Percentiles rank a stretch among this genome's conserved stretches.
These are phyloP conservation scores for Ceratobasidium papillatum DNA, from an alignment of 1,284 basidiomycete genomes.

Conservation along the genomic window DNA sequence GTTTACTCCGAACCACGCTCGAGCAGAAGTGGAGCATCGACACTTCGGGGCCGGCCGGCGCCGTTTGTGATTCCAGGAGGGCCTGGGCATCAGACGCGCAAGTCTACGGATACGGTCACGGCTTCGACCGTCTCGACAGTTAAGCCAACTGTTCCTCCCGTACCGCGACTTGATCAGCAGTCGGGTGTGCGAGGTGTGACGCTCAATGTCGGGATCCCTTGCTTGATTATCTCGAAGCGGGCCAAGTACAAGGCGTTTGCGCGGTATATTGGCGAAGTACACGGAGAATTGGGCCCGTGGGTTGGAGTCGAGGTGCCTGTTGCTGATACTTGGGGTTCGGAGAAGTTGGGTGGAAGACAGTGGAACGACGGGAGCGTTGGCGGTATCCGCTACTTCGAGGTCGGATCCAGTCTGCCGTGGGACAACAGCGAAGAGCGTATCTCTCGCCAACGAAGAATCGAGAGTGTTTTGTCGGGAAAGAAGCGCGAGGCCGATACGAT, in stretches of 20 bases:
- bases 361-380: slow-evolving; percentile 87
- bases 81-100: slow-evolving; percentile 26
- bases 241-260: slow-evolving; percentile 87
- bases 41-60: slow-evolving; percentile 13
- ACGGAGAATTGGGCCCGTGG: slow-evolving; percentile 83
- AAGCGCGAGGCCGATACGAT: slow-evolving; percentile 76
- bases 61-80: slow-evolving; percentile 18
- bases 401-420: slow-evolving; percentile 67
- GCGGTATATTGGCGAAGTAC: slow-evolving; percentile 85
- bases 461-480: slow-evolving; percentile 49
- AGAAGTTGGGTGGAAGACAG: slow-evolving; percentile 64
- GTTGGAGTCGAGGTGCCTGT: slow-evolving; percentile 90
- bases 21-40: slow-evolving; percentile 21
- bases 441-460: slow-evolving; percentile 61
- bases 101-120: slow-evolving; percentile 55
- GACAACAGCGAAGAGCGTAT: slow-evolving; percentile 62
- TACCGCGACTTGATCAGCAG: slow-evolving; percentile 17
- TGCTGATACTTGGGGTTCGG: slow-evolving; percentile 63
- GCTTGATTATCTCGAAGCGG: slow-evolving; percentile 84
- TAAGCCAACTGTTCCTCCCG: slow-evolving; percentile 39
- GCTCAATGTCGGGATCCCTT: slow-evolving; percentile 88
- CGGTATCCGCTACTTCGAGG: slow-evolving; percentile 83
- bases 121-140: slow-evolving; percentile 46
- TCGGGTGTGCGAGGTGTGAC: slow-evolving; percentile 65
- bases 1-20: slow-evolving; percentile 29